Evolutionary conservation across 2,329 filamentous ascomycete species (phyloP).

Genomic region (Ophiosphaerella korrae): DNA sequence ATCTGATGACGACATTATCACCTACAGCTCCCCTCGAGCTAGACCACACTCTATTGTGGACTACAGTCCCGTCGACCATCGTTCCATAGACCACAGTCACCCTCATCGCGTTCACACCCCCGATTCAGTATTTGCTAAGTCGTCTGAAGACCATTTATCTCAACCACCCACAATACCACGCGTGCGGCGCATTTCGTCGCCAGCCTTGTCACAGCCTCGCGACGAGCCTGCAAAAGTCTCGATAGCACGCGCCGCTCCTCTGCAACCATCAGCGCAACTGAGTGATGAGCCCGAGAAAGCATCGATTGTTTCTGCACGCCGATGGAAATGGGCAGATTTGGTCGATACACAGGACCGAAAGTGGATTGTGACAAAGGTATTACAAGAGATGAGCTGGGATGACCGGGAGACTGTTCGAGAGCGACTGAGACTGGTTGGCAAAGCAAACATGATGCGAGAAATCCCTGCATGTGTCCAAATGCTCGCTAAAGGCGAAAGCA

Average conservation of each 20-base stretch:
- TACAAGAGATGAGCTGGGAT: slow-evolving; percentile 37
- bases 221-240: not conserved
- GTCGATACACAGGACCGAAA: slow-evolving; percentile 48
- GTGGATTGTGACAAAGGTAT: slow-evolving; percentile 51
- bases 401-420: slow-evolving; percentile 28
- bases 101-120: not conserved
- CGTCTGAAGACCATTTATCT: slow-evolving; percentile 5
- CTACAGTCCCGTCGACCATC: too few relatives aligned
- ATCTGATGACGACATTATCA: slow-evolving; percentile 1
- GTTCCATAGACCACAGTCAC: too few relatives aligned
- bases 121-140: slow-evolving; percentile 6
- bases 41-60: too few relatives aligned
- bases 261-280: not conserved
- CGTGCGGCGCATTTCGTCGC: too few relatives aligned
- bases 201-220: too few relatives aligned
- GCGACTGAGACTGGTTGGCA: slow-evolving; percentile 25
- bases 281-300: slow-evolving; percentile 31
- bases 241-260: not conserved
- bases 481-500: slow-evolving; percentile 20
- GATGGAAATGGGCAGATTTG: slow-evolving; percentile 46
- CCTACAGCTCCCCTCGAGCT: not conserved
- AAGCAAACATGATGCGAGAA: slow-evolving; percentile 27
- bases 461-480: slow-evolving; percentile 31
- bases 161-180: not conserved
- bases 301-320: slow-evolving; percentile 28